These are phyloP conservation scores for Xylariaceae sp. DNA, from an alignment of 2,329 filamentous ascomycete genomes.

Conservation along the genomic window DNA sequence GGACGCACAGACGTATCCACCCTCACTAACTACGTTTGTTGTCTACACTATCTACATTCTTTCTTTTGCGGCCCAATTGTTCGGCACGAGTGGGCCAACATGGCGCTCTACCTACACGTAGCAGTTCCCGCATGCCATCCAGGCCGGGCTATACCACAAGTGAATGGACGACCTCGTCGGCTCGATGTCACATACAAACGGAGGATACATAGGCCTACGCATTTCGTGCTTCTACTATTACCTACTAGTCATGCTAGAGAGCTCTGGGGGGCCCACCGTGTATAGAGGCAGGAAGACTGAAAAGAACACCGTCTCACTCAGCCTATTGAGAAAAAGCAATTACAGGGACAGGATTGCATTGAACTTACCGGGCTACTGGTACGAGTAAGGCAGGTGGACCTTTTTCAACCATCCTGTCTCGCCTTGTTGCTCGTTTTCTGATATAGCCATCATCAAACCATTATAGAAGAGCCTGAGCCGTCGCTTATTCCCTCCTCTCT, in stretches of 20 bases:
- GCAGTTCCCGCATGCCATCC: conserved; percentile 16
- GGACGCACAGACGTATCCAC: conserved; percentile 17
- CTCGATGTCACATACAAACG: conserved; percentile 16
- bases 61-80: conserved; percentile 21
- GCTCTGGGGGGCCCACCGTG: conserved; percentile 15
- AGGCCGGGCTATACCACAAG: conserved; percentile 10
- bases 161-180: conserved; percentile 10
- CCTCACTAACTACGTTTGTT: conserved; percentile 17
- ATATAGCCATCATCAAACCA: conserved; percentile 5
- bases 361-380: conserved; percentile 13
- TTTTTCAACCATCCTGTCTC: conserved; percentile 8
- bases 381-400: conserved; percentile 15
- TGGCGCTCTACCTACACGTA: conserved; percentile 9
- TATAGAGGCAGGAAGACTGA: conserved; percentile 5
- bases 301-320: conserved; percentile 9
- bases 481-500: conserved; percentile 4
- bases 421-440: neutral
- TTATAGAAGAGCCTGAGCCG: conserved; percentile 11
- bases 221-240: conserved; percentile 10
- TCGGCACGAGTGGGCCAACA: conserved; percentile 22
- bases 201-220: conserved; percentile 14
- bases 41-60: neutral
- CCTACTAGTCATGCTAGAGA: conserved; percentile 13
- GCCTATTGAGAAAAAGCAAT: conserved; percentile 20
- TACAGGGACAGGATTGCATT: conserved; percentile 10